Base-by-base conservation (phyloP, 2,329 filamentous ascomycete genomes). In the Coniochaeta sp. region DNA sequence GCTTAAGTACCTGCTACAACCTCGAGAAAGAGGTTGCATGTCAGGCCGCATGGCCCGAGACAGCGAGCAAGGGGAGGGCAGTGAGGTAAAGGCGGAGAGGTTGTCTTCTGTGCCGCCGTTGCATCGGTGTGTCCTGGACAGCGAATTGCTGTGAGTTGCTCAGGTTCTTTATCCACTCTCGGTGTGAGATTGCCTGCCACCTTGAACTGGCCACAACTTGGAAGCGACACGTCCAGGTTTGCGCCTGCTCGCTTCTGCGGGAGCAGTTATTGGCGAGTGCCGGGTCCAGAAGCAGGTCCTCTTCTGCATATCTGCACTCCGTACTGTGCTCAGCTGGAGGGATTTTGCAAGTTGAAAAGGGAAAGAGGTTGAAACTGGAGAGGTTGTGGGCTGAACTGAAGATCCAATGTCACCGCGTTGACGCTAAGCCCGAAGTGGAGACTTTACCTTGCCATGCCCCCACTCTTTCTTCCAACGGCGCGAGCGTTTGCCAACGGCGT, bases 151-250 rank as follows among this genome's bases (percentile, higher is more conserved):
- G 38, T 22, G 10, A 22, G 32, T 35, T n/a, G 3, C 32, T 16
- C 32, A 16, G 32, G 32, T 20, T 16, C 16, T n/a, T n/a, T n/a
- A 40, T 42, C 38, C 38, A 42, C 18, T 14, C 26, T n/a, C 20
- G 38, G 38, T 42, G 18, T 26, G 31, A 42, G n/a, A n/a, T 42
- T 42, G 38, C 38, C 38, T 42, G 38, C 38, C 38, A 42, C 38
- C 38, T 42, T 22, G 26, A 3, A 22, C 26, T 42, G 38, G 13
- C 38, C 38, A 42, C 38, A 42, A n/a, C n/a, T n/a, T n/a, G n/a
- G n/a, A n/a, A n/a, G n/a, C n/a, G n/a, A n/a, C n/a, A n/a, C n/a
- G n/a, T n/a, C n/a, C n/a, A n/a, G n/a, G n/a, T n/a, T n/a, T n/a
- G 38, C 12, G 38, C n/a, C 38, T 26, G 18, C 38, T 42, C 38